Evolutionary conservation across 192 early-diverging fungal species (phyloP), one percentile per base, ranked within the genome.

Genomic region (Coemansia sp.): DNA sequence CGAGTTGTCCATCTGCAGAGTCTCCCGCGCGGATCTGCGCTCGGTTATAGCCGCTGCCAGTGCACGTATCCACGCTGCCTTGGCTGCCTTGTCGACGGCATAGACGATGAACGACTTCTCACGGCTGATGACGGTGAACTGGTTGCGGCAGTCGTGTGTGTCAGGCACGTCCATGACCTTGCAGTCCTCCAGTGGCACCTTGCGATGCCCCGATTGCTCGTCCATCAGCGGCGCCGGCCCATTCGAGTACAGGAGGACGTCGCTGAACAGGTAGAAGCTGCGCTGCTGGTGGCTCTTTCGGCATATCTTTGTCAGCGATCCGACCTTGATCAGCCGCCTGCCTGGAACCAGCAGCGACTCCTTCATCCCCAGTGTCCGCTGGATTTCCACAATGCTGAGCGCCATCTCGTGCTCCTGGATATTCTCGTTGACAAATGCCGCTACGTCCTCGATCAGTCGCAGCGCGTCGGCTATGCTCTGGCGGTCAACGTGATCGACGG

Each of bases 21-120:
- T 88, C 41, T 79, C 77, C 66, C 89, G 80, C 15, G 86, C 85
- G 51, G 75, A 60, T 41, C 88, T 74, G 62, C 80, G 84, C 57
- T 88, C 87, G 1, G 79, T 55, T 15, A 89, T 89, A 0, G 91
- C 87, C 2, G 49, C 68, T 43, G 83, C 68, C 55, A 93, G 87
- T 35, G 86, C 87, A 7, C 68, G 62, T 46, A 94, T 84, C 91
- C 93, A 94, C 18, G 69, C 77, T 18, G 77, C 69, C 68, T 92
- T 92, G 38, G 86, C 86, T 23, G 71, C 39, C 0, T 69, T 64
- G 14, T 81, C 83, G 10, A 71, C 80, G 10, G 88, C 67, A 80
- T 92, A 94, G 21, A 93, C 85, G 24, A 89, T 89, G 59, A 92
- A 94, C 4, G 90, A 91, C 70, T 94, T 93, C 57, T 93, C 91